A percentile compares a stretch with the other conserved stretches of the same genome.
Evolutionary conservation across 1,284 basidiomycete species (phyloP).

Genomic region (Trametes pubescens): DNA sequence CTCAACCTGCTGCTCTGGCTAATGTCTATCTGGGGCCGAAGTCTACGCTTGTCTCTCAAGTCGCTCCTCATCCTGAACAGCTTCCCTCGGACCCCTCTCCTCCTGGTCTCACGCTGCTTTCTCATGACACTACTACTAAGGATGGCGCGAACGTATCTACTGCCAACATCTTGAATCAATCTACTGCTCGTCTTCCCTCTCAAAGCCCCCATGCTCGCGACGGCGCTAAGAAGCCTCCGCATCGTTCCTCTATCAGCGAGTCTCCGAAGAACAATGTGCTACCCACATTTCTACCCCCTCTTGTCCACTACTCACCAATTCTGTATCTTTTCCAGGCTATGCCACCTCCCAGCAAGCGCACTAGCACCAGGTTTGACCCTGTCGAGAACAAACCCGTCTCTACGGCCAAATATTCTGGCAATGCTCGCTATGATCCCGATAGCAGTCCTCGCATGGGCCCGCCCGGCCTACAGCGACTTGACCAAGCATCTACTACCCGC

Average conservation of each 20-base stretch:
- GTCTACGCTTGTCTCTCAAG: constrained; percentile 34
- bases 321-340: constrained; percentile 16
- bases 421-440: constrained; percentile 7
- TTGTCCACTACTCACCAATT: constrained; percentile 1
- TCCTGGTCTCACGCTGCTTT: constrained; percentile 18
- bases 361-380: not conserved
- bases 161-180: constrained; percentile 13
- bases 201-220: constrained; percentile 24
- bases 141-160: constrained; percentile 3
- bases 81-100: constrained; percentile 31
- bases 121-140: constrained; percentile 15
- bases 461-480: constrained; percentile 21
- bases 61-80: constrained; percentile 55
- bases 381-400: constrained; percentile 4
- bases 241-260: constrained; percentile 33
- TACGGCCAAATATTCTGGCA: not conserved
- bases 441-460: constrained; percentile 19
- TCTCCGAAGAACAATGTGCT: constrained; percentile 35
- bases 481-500: constrained; percentile 20
- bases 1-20: constrained; percentile 68
- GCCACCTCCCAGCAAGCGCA: not conserved
- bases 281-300: not conserved
- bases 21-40: constrained; percentile 64
- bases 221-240: constrained; percentile 20
- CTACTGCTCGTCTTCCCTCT: constrained; percentile 17